Evolutionary conservation across 2,329 filamentous ascomycete genomes (phyloP), one percentile per base, ranked within the genome.

Genomic region (Myriangium duriaei): DNA sequence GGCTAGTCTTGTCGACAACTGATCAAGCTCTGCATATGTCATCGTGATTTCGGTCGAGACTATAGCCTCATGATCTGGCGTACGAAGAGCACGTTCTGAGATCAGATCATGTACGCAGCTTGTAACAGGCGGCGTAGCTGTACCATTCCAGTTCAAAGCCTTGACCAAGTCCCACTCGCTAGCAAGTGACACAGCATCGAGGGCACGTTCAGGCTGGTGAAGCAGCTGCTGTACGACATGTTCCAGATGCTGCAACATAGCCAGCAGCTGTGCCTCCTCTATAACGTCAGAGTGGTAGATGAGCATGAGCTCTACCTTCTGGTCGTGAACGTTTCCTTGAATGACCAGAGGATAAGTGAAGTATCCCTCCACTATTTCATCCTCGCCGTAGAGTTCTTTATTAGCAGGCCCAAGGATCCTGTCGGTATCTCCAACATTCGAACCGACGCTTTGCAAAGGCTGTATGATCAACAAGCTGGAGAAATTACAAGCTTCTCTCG

Each of bases 381-480:
- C 55, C 6, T 7, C 21, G n/a, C 21, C 21, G n/a, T 26, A 26
- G 21, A 26, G 21, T 7, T 26, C 21, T n/a, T 7, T 7, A 26
- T 26, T 26, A 26, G 21, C 21, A 26, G 21, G 7, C 7, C n/a
- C 21, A 7, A 26, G 21, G 7, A 26, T n/a, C n/a, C 7, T n/a
- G n/a, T 26, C 21, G 7, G n/a, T n/a, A 7, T n/a, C 21, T 7
- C 21, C 21, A 26, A 7, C 21, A n/a, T 26, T 26, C n/a, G 21
- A 7, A 7, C 7, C 21, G 7, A 26, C 7, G n/a, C 21, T 26
- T 26, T 26, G 21, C n/a, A 26, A 7, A n/a, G 50, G 46, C 11
- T 50, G 50, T 13, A 68, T 64, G 1, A 63, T 61, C 3, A 68
- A 51, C 4, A 68, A 46, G 39, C 64, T 69, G 34, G 65, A 59